Conservation (phyloP, 306 rosid genomes). For the Lathyrus oleraceus region DNA sequence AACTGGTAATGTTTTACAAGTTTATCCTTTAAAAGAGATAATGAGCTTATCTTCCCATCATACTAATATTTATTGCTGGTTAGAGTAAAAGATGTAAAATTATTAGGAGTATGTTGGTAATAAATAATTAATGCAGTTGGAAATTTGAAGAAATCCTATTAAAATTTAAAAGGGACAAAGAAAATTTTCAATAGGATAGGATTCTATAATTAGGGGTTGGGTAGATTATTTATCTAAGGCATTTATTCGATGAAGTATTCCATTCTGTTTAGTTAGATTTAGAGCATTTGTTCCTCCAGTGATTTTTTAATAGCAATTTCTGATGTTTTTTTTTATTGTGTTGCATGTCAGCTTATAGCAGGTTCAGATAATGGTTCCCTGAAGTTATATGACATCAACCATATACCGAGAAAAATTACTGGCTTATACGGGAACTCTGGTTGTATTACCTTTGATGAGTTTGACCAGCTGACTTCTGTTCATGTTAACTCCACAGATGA, state of each 20-base stretch:
- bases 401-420: conserved; percentile 36
- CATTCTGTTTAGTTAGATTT: conserved; percentile 32
- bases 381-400: conserved; percentile 67
- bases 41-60: not conserved
- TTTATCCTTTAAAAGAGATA: not conserved
- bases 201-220: not conserved
- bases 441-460: conserved; percentile 65
- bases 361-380: conserved; percentile 88
- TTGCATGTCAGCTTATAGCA: conserved; percentile 74
- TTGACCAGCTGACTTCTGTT: conserved; percentile 84
- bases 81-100: not conserved
- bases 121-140: not conserved
- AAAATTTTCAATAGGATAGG: not conserved
- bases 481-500: conserved; percentile 80
- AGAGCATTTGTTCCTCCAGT: conserved; percentile 27
- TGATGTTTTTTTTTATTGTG: conserved; percentile 37
- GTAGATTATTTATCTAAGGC: conserved; percentile 17
- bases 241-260: conserved; percentile 15
- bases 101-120: not conserved
- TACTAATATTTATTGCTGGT: not conserved
- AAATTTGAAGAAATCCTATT: not conserved
- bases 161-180: not conserved
- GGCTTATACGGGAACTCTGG: conserved; percentile 48
- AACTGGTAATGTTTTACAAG: not conserved
- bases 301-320: conserved; percentile 18